Base-by-base conservation (phyloP, 805 yeast species). In the Tanozyma kutaoensis region DNA sequence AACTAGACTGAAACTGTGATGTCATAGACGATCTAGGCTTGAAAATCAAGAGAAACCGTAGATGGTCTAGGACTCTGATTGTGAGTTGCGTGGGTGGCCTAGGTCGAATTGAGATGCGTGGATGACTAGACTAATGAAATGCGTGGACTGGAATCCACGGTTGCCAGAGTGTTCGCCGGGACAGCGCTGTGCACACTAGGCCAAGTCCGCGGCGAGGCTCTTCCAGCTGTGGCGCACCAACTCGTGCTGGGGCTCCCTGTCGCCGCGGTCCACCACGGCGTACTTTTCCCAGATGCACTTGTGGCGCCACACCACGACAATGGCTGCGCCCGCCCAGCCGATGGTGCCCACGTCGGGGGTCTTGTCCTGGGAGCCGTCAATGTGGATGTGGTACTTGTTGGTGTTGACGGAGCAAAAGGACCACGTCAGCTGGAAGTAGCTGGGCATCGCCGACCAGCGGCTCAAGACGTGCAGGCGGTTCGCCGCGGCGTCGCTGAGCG, bases 261-360 rank as follows among this genome's bases (percentile, higher is more conserved):
- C 8, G 8, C 3, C 14, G 19, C 17, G 9, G 38, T 75, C 84
- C 10, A 70, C 59, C 20, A 88, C 71, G 10, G 62, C 71, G 47
- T 79, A 88, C 46, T 79, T 82, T 45, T 88, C 96, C 95, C 95
- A 82, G 16, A 73, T 72, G 4, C 76, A 75, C 34, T 72, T 63
- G 23, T 55, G 51, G 31, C 69, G 66, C 95, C 96, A 85, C 3
- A 88, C 54, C 1, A 86, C 64, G 1, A 84, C 64, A 4, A 88
- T 52, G 35, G 73, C 82, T 36, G 80, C 84, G 5, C 74, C 74
- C 1, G 76, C 61, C 93, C 93, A 82, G 1, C 88, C 93, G 15
- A 59, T 18, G 2, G 45, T 46, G 2, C 64, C 66, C 12, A 38
- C 34, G 31, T 58, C 64, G 16, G 29, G 27, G 14, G 29, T 4